A percentile compares a stretch with the other conserved stretches of the same genome.
phyloP scores from a whole-genome alignment of 345 rosid genomes.

The Sisymbrium irio region DNA sequence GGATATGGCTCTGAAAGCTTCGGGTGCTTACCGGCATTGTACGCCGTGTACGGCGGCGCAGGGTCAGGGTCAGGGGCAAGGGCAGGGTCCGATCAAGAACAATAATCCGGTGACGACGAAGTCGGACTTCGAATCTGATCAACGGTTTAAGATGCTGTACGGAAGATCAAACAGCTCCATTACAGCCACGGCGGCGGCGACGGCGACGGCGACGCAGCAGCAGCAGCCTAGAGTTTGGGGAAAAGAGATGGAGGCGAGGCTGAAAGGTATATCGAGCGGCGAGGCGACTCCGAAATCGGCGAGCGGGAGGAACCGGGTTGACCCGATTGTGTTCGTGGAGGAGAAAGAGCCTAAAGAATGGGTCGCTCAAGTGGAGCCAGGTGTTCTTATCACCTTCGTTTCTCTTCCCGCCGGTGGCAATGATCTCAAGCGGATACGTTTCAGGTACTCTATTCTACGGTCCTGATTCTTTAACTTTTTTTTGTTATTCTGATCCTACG shows the following conservation, averaged over 20 bases:
- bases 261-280: slow-evolving; percentile 68
- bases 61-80: slow-evolving; percentile 30
- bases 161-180: slow-evolving; percentile 79
- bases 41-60: slow-evolving; percentile 72
- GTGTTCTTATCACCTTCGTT: slow-evolving; percentile 85
- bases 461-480: slow-evolving; percentile 10
- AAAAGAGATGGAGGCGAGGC: slow-evolving; percentile 82
- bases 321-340: slow-evolving; percentile 68
- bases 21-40: slow-evolving; percentile 88
- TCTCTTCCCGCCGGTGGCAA: slow-evolving; percentile 95
- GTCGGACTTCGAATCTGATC: slow-evolving; percentile 65
- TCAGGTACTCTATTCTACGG: slow-evolving; percentile 58
- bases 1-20: slow-evolving; percentile 91
- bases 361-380: slow-evolving; percentile 99
- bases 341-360: slow-evolving; percentile 92
- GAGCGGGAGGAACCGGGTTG: slow-evolving; percentile 59
- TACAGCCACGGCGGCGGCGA: slow-evolving; percentile 44
- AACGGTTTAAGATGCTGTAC: slow-evolving; percentile 62
- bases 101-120: slow-evolving; percentile 35
- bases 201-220: too few relatives aligned
- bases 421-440: slow-evolving; percentile 88
- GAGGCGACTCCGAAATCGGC: slow-evolving; percentile 69
- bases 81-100: slow-evolving; percentile 34
- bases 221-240: slow-evolving; percentile 62
- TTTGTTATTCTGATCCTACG: slow-evolving; percentile 36